Evolutionary conservation across 2,329 filamentous ascomycete species (phyloP).

Genomic region (Colletotrichum shisoi): DNA sequence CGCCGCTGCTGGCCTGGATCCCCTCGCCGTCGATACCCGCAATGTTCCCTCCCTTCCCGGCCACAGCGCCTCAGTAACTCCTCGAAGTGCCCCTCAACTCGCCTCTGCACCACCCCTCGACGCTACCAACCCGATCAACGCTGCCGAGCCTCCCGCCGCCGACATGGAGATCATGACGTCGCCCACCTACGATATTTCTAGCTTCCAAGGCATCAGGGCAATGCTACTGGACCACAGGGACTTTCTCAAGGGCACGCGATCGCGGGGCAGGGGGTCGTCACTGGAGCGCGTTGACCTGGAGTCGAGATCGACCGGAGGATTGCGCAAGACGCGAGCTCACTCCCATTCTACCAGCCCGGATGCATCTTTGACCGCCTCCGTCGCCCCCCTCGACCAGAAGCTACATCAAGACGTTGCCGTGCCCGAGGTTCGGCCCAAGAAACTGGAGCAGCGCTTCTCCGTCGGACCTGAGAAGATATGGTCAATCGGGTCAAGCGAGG

Average conservation of each 20-base stretch:
- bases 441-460: slow-evolving; percentile 54
- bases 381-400: slow-evolving; percentile 33
- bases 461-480: slow-evolving; percentile 66
- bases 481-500: slow-evolving; percentile 66
- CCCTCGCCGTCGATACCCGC: slow-evolving; percentile 30
- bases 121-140: slow-evolving; percentile 30
- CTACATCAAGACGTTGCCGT: slow-evolving; percentile 39
- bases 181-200: slow-evolving; percentile 47
- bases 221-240: slow-evolving; percentile 50
- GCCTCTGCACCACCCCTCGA: slow-evolving; percentile 44
- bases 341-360: slow-evolving; percentile 43
- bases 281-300: slow-evolving; percentile 51
- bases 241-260: slow-evolving; percentile 44
- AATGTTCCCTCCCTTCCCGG: slow-evolving; percentile 50
- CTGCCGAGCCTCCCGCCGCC: slow-evolving; percentile 40
- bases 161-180: slow-evolving; percentile 46
- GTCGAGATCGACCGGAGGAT: slow-evolving; percentile 41
- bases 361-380: slow-evolving; percentile 42
- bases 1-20: slow-evolving; percentile 42
- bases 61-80: slow-evolving; percentile 52
- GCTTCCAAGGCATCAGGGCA: slow-evolving; percentile 49
- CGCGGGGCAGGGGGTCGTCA: slow-evolving; percentile 42
- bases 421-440: slow-evolving; percentile 49
- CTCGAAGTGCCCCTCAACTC: slow-evolving; percentile 46
- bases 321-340: slow-evolving; percentile 39